These are phyloP conservation scores for Ceratocystis variospora DNA, from an alignment of 2,329 filamentous ascomycete genomes.

Conservation along the genomic window DNA sequence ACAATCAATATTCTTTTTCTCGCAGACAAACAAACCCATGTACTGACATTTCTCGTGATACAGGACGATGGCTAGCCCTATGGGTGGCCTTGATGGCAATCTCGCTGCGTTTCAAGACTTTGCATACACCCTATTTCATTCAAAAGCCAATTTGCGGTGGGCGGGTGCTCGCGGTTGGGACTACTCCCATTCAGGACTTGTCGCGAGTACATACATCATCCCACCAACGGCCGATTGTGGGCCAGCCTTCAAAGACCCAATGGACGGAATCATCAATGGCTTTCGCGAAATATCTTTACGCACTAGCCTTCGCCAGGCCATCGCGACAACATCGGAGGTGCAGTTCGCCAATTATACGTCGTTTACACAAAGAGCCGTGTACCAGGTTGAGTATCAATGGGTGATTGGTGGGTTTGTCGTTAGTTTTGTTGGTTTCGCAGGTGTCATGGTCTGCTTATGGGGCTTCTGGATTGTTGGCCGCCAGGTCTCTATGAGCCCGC, in stretches of 20 bases:
- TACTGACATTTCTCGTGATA: not conserved
- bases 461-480: constrained; percentile 18
- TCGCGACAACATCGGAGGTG: constrained; percentile 1
- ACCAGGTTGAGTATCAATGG: constrained; percentile 18
- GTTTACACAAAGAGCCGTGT: constrained; percentile 16
- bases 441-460: constrained; percentile 14
- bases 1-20: not conserved
- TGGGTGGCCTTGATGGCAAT: constrained; percentile 15
- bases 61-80: constrained; percentile 8
- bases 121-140: constrained; percentile 13
- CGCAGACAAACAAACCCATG: not conserved
- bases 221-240: constrained; percentile 12
- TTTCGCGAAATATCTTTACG: constrained; percentile 16
- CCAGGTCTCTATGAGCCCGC: constrained; percentile 16
- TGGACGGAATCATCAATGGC: constrained; percentile 16
- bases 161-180: constrained; percentile 18
- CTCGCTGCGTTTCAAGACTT: constrained; percentile 17
- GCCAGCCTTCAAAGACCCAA: constrained; percentile 16
- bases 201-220: constrained; percentile 17
- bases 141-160: constrained; percentile 13
- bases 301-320: constrained; percentile 12
- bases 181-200: constrained; percentile 12
- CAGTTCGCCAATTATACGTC: constrained; percentile 18
- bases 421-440: constrained; percentile 11
- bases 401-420: constrained; percentile 14